These are phyloP conservation scores for Raddia distichophylla DNA, from an alignment of 176 grass and related monocot species.

Conservation along the genomic window DNA sequence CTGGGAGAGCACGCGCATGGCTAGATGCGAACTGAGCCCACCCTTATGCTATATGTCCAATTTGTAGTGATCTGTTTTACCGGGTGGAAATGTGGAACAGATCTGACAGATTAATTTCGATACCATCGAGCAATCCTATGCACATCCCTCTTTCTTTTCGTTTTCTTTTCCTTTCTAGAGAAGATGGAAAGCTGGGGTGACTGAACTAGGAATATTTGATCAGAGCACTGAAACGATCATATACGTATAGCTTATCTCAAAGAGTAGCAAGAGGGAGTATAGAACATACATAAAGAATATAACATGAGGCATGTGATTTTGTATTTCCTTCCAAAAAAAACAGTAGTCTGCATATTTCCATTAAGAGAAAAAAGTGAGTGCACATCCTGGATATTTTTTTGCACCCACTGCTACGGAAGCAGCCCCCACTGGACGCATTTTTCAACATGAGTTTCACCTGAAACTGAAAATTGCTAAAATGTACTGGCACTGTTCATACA, in stretches of 20 bases:
- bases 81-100: no score
- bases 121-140: not conserved
- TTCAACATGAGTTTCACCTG: not conserved
- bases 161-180: not conserved
- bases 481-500: not conserved
- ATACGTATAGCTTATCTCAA: not conserved
- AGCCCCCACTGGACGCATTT: not conserved
- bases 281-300: not conserved
- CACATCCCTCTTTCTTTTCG: not conserved
- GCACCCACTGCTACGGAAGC: not conserved
- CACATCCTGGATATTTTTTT: not conserved
- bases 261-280: not conserved
- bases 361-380: constrained; percentile 20
- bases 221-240: not conserved
- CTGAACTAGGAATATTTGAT: not conserved
- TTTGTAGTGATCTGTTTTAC: no score
- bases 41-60: no score
- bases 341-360: constrained; percentile 1
- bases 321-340: not conserved
- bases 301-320: not conserved
- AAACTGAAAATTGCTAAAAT: not conserved
- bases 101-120: no score
- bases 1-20: no score
- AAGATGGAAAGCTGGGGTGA: not conserved
- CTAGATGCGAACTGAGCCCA: no score